Base-by-base conservation (phyloP, 768 basidiomycete genomes). In the Lentinula sp. region DNA sequence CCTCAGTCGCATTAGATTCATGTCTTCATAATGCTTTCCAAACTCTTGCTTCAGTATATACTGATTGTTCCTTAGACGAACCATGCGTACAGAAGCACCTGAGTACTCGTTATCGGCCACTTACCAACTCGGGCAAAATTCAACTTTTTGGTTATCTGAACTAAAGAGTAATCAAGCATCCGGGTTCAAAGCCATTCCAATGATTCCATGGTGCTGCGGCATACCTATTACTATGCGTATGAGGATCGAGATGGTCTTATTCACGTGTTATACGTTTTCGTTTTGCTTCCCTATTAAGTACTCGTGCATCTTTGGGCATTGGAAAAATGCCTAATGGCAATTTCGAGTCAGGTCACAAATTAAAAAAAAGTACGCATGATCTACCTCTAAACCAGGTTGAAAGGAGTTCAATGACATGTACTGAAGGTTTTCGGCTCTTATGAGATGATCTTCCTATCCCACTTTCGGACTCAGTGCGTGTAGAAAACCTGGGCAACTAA, bases 21-120 rank as follows among this genome's bases (percentile, higher is more conserved):
- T 40, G 16, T 43, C 13, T 6, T 43, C 16, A 43, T 11, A 43
- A 43, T 43, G 42, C 42, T 43, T 61, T 28, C 51, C 31, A 28
- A 31, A 32, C 28, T 18, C 45, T 57, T 63, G 59, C 62, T 58
- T 61, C 21, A n/a, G 50, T n/a, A 51, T 16, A 35, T 13, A 23
- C 50, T 51, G 34, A 15, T 51, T 31, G 28, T 31, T 49, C 28
- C 48, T 49, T 16, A 49, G 37, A 39, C 13, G 37, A 39, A 13
- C 37, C 37, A 39, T 43, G 42, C 42, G 15, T 43, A 43, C 6
- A 43, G 42, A 43, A 43, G 16, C 16, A 43, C n/a, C 42, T 43
- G 13, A 43, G 16, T 15, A 16, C n/a, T 43, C 42, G 42, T 6
- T 43, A 40, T 43, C 42, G 28, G 28, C 28, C 0, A 43, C 42